A percentile compares a stretch with the other conserved stretches of the same genome.
phyloP scores from a whole-genome alignment of 169 alveolate species.

The Plasmodium gaboni region DNA sequence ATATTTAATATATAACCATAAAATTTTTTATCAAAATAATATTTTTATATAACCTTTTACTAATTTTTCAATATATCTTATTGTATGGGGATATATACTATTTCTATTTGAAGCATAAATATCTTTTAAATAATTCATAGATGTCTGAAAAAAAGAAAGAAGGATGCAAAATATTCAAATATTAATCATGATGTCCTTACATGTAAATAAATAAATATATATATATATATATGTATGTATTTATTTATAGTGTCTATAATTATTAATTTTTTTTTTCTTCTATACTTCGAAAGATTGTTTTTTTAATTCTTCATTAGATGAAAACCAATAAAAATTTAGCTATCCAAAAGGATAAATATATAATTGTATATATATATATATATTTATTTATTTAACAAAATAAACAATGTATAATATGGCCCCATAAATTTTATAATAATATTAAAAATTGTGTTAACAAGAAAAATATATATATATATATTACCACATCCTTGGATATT shows the following conservation, averaged over 20 bases:
- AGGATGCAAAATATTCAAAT: not conserved
- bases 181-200: too few species aligned
- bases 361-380: not conserved
- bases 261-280: not conserved
- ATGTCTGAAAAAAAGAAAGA: conserved; percentile 16
- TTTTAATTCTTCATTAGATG: conserved; percentile 47
- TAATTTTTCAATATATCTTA: conserved; percentile 29
- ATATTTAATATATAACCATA: too few species aligned
- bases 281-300: conserved; percentile 34
- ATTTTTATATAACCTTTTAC: conserved; percentile 15
- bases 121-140: conserved; percentile 17
- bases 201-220: too few species aligned
- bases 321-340: conserved; percentile 57
- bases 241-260: too few species aligned
- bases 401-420: not conserved
- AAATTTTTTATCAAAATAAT: too few species aligned
- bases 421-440: not conserved
- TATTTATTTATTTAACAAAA: not conserved
- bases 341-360: conserved; percentile 3
- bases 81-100: conserved; percentile 15
- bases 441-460: not conserved
- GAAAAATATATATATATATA: not conserved
- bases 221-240: too few species aligned
- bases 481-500: conserved; percentile 55
- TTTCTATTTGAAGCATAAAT: conserved; percentile 7